Evolutionary conservation across 768 basidiomycete genomes (phyloP).

Genomic region (Inosperma sp.): DNA sequence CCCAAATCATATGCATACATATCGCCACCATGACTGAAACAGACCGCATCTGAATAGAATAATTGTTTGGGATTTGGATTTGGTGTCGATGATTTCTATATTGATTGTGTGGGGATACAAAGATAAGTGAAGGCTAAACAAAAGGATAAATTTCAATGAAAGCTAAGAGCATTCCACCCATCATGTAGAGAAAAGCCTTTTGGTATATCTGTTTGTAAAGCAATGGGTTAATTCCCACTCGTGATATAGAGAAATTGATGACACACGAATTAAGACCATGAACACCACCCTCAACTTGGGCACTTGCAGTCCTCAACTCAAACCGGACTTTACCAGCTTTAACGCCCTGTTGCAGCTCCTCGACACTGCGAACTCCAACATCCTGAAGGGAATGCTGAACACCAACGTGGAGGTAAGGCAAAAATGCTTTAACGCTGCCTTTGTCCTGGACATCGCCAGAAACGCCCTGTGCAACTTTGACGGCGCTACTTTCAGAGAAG

Average conservation of each 20-base stretch:
- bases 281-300: conserved; percentile 93
- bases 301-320: conserved; percentile 90
- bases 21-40: no score
- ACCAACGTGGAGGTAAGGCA: conserved; percentile 79
- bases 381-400: conserved; percentile 96
- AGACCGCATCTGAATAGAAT: no score
- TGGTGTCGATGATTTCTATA: no score
- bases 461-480: conserved; percentile 97
- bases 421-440: conserved; percentile 87
- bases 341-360: conserved; percentile 64
- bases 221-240: conserved; percentile 4
- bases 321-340: conserved; percentile 69
- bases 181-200: conserved; percentile 29
- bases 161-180: no score
- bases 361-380: conserved; percentile 69
- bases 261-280: conserved; percentile 93
- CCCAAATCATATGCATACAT: no score
- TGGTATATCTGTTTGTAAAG: conserved; percentile 31
- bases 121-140: no score
- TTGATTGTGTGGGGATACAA: no score
- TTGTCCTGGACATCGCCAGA: conserved; percentile 97
- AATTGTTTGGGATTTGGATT: no score
- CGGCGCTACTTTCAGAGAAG: conserved; percentile 86
- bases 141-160: no score
- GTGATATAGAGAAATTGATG: conserved; percentile 11